Base-by-base conservation (phyloP, 2,329 filamentous ascomycete genomes). In the Penicillium sp. region DNA sequence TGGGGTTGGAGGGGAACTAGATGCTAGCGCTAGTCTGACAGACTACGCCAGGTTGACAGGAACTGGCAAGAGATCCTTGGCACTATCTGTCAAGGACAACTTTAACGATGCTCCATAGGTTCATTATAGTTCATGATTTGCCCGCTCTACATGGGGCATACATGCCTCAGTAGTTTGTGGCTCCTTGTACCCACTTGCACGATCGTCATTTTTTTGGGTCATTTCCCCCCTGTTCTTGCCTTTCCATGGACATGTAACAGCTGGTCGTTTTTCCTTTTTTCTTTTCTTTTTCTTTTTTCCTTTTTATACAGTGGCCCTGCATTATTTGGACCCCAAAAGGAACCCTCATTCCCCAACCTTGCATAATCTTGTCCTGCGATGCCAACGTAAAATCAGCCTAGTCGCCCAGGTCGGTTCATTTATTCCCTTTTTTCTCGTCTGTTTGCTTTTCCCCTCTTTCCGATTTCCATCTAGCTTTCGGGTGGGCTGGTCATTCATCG, bases 181-280 rank as follows among this genome's bases (percentile, higher is more conserved):
- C 46, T 47, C 54, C 52, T 36, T 29, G 46, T 57, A 52, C 32
- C 56, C 57, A 59, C 54, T 46, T 39, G 36, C 24, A 57, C 56
- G 57, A 60, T 60, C 57, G 56, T 59, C 57, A 60, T 59, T 60
- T 59, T 60, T 58, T 47, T 53, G 57, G 49, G 46, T 37, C 51
- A 18, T 20, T 49, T 50, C 40, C 56, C 51, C 57, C 56, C 56
- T 57, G 57, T 60, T 60, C 57, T 57, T 60, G 36, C 56, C 56
- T 58, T 57, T 54, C 57, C 56, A 60, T 60, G 57, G 57, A 56
- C 50, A 47, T 58, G 49, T 52, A 51, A 46, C 39, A 58, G 49
- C 50, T 54, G 51, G 26, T 43, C 24, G 44, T 24, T 44, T 44
- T 51, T 26, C 4, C 1, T 40, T 42, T 20, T 20, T 20, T 20